Base-by-base conservation (phyloP, 2,329 filamentous ascomycete species). In the Sclerotiophoma versabilis region DNA sequence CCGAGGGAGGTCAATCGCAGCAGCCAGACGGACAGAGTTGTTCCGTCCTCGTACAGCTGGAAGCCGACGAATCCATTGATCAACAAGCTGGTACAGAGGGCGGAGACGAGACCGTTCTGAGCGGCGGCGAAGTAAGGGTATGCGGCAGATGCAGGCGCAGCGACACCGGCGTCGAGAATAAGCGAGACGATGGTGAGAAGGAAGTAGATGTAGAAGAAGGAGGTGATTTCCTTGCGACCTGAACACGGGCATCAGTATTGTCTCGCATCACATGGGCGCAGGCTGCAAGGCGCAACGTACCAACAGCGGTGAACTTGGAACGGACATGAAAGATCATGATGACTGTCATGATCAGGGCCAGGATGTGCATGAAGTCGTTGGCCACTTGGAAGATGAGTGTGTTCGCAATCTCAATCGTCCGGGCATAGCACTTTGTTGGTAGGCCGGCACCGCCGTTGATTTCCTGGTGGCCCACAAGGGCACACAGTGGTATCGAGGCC, bases 21-120 rank as follows among this genome's bases (percentile, higher is more conserved):
- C 65, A 97, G 86, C 95, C 95, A 99, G 36, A 99, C 88, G 0
- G 93, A 97, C 33, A 98, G 80, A 2, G 89, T 88, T 1, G 95
- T 99, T 44, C 95, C 95, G 69, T 99, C 95, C 77, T 99, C 95
- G 75, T 99, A 99, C 11, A 99, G 82, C 77, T 98, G 95, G 77
- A 99, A 99, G 27, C 95, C 95, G 48, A 99, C 93, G 71, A 99
- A 99, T 36, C 95, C 95, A 75, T 98, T 98, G 81, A 99, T 93
- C 66, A 98, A 80, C 50, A 99, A 81, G 74, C 90, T 96, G 22
- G 92, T 93, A 73, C 95, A 89, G 23, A 96, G 83, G 0, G 95
- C 91, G 29, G 92, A 96, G 19, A 87, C 81, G 47, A 99, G 81
- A 12, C 93, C 95, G 59, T 88, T 89, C 70, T 99, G 95, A 5